Evolutionary conservation across 2,329 filamentous ascomycete species (phyloP), one percentile per base, ranked within the genome.

Genomic region (Setomelanomma holmii): DNA sequence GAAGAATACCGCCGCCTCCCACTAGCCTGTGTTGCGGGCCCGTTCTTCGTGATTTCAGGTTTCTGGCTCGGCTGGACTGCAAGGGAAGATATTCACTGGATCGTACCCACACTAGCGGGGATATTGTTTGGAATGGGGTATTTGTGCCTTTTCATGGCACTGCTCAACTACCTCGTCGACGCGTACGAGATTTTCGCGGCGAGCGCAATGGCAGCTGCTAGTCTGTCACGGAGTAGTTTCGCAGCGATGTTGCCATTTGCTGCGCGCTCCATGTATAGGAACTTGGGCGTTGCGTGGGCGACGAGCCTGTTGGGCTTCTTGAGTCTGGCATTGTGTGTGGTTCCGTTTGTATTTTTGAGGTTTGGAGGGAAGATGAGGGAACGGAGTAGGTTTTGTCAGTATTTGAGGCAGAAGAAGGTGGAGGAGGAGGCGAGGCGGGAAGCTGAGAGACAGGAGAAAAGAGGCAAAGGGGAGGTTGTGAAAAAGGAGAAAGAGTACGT

Each of bases 161-260:
- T 78, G 22, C 64, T 85, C 75, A 88, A 90, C 61, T 89, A 91
- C 71, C 72, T 81, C 16, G 78, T 81, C 24, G 79, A 82, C 50
- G 88, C 89, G 19, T 93, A 93, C 74, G 88, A 89, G 47, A 75
- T 85, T 21, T 91, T 90, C 70, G 89, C 89, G 21, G 89, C 89
- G 40, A 87, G 83, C 51, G 91, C 91, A 4, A 81, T 96, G 73
- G 91, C 92, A 11, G 91, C 91, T 39, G 95, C 96, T 89, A 88
- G 40, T 90, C 95, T 71, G 14, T 84, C 89, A 51, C 84, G 93
- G 46, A 91, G 88, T 58, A 80, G 82, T 17, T 95, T 96, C 78
- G 92, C 89, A 53, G 91, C 90, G 0, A 70, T 78, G 2, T 46
- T 80, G 19, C 79, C 79, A 7, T 81, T 81, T 58, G 78, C 77